Evolutionary conservation across 352 stramenopile genomes (phyloP), one percentile per base, ranked within the genome.

Genomic region (Chrysophaeum taylorii): DNA sequence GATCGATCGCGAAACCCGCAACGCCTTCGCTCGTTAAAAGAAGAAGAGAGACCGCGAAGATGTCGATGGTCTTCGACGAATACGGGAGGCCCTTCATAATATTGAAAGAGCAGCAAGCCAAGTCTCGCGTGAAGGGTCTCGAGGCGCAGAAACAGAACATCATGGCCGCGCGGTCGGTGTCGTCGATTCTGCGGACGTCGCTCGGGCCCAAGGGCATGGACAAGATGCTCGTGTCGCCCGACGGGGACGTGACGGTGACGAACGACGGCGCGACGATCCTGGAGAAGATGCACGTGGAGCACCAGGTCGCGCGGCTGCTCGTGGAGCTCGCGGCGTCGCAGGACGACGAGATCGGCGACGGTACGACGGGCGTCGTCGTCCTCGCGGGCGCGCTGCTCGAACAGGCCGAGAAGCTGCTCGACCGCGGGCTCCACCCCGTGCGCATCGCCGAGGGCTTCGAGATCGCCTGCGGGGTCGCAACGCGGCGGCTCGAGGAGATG

Each of bases 231-330:
- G 93, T 99, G 57, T 97, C 86, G 73, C 92, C 96, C 70, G 95
- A 99, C 79, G 95, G 94, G 29, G 95, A 99, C 76, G 94, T 99
- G 38, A 98, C 94, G 61, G 98, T 99, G 77, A 98, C 94, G 70
- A 99, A 99, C 80, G 96, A 99, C 76, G 96, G 96, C 62, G 96
- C 96, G 43, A 99, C 96, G 41, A 99, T 99, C 78, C 85, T 99
- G 61, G 85, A 97, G 74, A 93, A 97, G 78, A 98, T 99, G 94
- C 87, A 98, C 54, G 94, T 99, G 29, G 89, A 99, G 81, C 94
- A 99, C 82, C 80, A 87, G 76, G 94, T 99, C 35, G 95, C 94
- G 23, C 92, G 97, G 75, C 80, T 99, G 74, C 88, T 99, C 64
- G 96, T 99, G 53, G 95, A 99, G 84, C 84, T 99, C 23, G 96